phyloP scores from a whole-genome alignment of 352 stramenopile genomes.

The Globisporangium uncinulatum region DNA sequence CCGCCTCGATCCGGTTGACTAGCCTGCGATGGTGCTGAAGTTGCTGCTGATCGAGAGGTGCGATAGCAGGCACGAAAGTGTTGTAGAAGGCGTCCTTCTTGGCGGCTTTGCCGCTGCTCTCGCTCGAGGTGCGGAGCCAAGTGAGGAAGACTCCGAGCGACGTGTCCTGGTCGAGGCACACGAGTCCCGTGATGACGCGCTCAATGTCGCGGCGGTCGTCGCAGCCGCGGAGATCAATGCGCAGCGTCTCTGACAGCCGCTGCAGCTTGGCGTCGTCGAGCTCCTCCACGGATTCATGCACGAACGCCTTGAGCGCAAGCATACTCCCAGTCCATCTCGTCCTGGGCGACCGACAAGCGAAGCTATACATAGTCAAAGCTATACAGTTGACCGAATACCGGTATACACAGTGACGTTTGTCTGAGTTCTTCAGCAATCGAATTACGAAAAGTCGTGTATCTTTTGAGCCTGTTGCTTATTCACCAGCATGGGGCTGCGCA shows the following conservation, averaged over 20 bases:
- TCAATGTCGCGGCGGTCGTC: slow-evolving; percentile 57
- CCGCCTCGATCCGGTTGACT: not conserved
- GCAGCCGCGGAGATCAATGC: slow-evolving; percentile 52
- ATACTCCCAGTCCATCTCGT: slow-evolving; percentile 16
- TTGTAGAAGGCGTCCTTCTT: slow-evolving; percentile 45
- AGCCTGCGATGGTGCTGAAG: not conserved
- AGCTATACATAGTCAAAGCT: too few species aligned
- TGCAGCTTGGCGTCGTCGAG: slow-evolving; percentile 38
- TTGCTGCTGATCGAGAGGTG: slow-evolving; percentile 7
- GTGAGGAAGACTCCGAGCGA: slow-evolving; percentile 64
- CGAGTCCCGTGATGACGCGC: slow-evolving; percentile 46
- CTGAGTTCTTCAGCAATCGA: too few species aligned
- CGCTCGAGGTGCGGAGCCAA: slow-evolving; percentile 39
- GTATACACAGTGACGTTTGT: too few species aligned
- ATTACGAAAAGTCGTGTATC: too few species aligned
- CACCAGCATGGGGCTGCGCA: slow-evolving; percentile 44
- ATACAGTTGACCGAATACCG: too few species aligned
- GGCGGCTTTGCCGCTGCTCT: slow-evolving; percentile 18
- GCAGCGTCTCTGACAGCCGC: slow-evolving; percentile 50
- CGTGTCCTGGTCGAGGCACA: slow-evolving; percentile 72
- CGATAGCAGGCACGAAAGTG: slow-evolving; percentile 59
- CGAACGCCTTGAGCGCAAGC: slow-evolving; percentile 56
- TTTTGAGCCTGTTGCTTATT: too few species aligned
- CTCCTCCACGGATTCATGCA: slow-evolving; percentile 55
- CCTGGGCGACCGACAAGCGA: too few species aligned